These are phyloP conservation scores for Claviceps spartinae DNA, from an alignment of 2,329 filamentous ascomycete species.

Conservation along the genomic window DNA sequence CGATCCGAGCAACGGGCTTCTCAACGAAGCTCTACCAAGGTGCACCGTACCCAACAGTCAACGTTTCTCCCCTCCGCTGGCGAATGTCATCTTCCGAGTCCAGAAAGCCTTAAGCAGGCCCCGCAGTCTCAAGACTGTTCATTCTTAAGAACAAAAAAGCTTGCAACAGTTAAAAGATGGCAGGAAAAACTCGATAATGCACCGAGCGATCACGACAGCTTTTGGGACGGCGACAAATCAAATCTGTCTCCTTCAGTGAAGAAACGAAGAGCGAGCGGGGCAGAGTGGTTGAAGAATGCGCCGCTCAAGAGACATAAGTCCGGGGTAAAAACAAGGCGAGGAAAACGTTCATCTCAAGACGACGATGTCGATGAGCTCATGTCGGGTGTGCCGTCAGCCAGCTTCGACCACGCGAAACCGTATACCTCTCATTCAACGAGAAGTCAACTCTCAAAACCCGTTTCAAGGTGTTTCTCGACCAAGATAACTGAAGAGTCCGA, in stretches of 20 bases:
- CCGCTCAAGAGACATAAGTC: conserved; percentile 16
- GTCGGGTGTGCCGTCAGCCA: not conserved
- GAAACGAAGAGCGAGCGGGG: conserved; percentile 14
- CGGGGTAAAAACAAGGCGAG: conserved; percentile 4
- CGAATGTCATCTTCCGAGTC: conserved; percentile 29
- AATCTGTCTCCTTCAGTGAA: conserved; percentile 8
- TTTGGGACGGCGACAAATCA: conserved; percentile 10
- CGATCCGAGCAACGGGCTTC: not conserved
- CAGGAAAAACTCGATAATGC: conserved; percentile 11
- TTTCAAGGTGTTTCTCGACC: not conserved
- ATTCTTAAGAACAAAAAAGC: conserved; percentile 18
- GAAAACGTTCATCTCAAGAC: not conserved
- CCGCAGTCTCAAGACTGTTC: conserved; percentile 15
- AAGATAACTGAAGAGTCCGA: conserved; percentile 3
- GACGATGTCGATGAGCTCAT: conserved; percentile 10
- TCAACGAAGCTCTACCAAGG: conserved; percentile 2
- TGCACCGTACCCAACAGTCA: conserved; percentile 1
- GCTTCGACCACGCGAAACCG: conserved; percentile 1
- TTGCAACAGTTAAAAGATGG: conserved; percentile 21
- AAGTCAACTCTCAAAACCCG: conserved; percentile 6
- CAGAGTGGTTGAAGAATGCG: conserved; percentile 20
- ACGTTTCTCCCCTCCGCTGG: conserved; percentile 9
- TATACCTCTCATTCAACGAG: conserved; percentile 6
- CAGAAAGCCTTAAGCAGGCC: conserved; percentile 25
- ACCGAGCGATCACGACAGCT: conserved; percentile 6